These are phyloP conservation scores for Pichia ethanolica DNA, from an alignment of 805 yeast genomes.

Conservation along the genomic window DNA sequence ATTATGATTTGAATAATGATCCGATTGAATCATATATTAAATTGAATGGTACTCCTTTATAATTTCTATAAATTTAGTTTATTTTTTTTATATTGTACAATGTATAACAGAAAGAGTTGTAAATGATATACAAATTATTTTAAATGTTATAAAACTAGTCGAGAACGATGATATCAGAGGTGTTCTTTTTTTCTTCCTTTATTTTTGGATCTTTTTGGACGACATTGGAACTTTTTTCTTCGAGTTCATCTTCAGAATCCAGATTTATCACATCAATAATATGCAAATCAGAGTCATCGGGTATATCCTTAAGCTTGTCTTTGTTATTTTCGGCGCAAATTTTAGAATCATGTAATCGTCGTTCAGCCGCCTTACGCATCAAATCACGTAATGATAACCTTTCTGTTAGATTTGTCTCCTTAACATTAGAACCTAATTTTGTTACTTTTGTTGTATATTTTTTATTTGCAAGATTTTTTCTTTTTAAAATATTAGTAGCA, in stretches of 20 bases:
- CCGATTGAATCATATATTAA: conserved; percentile 47
- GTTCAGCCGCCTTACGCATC: conserved; percentile 55
- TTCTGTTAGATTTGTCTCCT: background rate
- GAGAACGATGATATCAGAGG: background rate
- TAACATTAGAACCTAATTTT: conserved; percentile 25
- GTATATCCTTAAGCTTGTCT: conserved; percentile 25
- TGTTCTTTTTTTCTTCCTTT: background rate
- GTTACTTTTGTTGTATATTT: conserved; percentile 36
- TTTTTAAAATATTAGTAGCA: conserved; percentile 14
- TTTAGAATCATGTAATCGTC: conserved; percentile 45
- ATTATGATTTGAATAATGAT: conserved; percentile 46
- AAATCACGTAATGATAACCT: conserved; percentile 31
- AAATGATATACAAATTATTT: too few species aligned
- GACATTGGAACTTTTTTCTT: background rate
- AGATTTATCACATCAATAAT: conserved; percentile 24
- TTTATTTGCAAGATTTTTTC: conserved; percentile 34
- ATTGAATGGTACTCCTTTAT: conserved; percentile 31
- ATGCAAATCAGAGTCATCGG: conserved; percentile 39
- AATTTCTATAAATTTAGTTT: background rate
- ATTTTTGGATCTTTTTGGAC: background rate
- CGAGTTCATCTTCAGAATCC: conserved; percentile 9
- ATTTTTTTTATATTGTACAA: too few species aligned
- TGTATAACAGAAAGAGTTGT: too few species aligned
- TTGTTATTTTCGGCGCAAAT: conserved; percentile 34
- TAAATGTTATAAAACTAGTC: background rate